Evolutionary conservation across 768 basidiomycete species (phyloP), one percentile per base, ranked within the genome.

Genomic region (Harrya chromipes): DNA sequence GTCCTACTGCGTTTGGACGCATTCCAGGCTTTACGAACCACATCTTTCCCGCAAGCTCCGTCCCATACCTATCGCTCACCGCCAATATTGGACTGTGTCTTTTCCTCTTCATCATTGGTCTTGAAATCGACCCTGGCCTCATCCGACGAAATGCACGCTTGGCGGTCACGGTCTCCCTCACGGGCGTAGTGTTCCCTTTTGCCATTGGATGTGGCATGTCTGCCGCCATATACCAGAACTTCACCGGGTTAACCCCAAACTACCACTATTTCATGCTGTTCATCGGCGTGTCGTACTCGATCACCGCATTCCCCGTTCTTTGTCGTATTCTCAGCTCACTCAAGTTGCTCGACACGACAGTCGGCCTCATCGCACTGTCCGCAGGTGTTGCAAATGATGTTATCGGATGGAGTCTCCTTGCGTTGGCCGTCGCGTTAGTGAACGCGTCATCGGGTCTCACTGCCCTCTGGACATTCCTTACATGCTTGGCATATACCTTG

Each of bases 221-320:
- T 4, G 79, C 88, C 2, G 86, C 84, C 0, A 69, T 97, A 7
- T 97, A 94, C 70, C 69, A 83, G 46, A 61, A 72, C 8, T 95
- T 94, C 68, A 81, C 90, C 52, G 74, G 80, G 55, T 61, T 70
- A 1, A 66, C 69, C 46, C 74, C 81, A 45, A 74, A 82, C 50
- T 94, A 87, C 64, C 83, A 89, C 0, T 78, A 97, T 64, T 98
- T 98, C 70, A 84, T 97, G 80, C 82, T 99, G 35, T 98, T 98
- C 70, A 82, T 88, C 26, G 93, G 91, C 23, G 92, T 95, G 8
- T 90, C 93, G 0, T 94, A 83, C 71, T 85, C 87, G 0, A 91
- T 92, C 64, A 92, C 90, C 0, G 90, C 90, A 0, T 92, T 92
- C 59, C 90, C 91, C 0, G 90, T 94, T 2, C 74, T 94, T n/a